Base-by-base conservation (phyloP, 2,329 filamentous ascomycete species). In the Ceratocystiopsis brevicomis region DNA sequence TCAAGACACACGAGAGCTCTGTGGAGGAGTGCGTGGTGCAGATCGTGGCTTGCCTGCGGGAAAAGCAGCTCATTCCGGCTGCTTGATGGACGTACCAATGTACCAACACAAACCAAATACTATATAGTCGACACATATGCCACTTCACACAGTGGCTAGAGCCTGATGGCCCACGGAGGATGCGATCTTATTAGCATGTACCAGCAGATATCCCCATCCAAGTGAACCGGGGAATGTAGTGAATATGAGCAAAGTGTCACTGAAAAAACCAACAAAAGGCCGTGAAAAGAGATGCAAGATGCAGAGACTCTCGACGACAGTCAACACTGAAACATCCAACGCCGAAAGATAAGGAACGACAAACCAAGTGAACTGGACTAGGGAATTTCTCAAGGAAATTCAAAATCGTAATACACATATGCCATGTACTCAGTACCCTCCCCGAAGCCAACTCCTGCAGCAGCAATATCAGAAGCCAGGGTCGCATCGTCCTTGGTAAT, bases 371-470 rank as follows among this genome's bases (percentile, higher is more conserved):
- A 13, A 15, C 12, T 16, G 25, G 16, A 13, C 25, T 30, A 8
- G 25, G 25, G 25, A 30, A 30, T 2, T 30, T 9, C 25, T 47
- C 38, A 67, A 32, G 68, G 67, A 45, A 96, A 76, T 57, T 90
- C 83, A 57, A 96, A 82, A 58, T 94, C 84, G 63, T 96, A 98
- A 67, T 87, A 95, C 57, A 96, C 90, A 62, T 92, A 98, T 37
- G 90, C 81, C 47, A 85, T 90, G 65, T 96, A 98, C 59, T 95
- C 86, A 52, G 73, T 69, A 43, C 78, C 78, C 46, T 86, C 82
- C 16, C 74, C 76, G 37, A 73, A 71, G 19, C 67, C 69, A 41
- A 79, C 59, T 21, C 76, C 81, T 4, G 78, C 79, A 3, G 81
- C 78, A 37, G 85, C 83, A 72, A 95, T 82, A 53, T 96, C 88